These are phyloP conservation scores for Penicillium sp. DNA, from an alignment of 2,329 filamentous ascomycete species.

Conservation along the genomic window DNA sequence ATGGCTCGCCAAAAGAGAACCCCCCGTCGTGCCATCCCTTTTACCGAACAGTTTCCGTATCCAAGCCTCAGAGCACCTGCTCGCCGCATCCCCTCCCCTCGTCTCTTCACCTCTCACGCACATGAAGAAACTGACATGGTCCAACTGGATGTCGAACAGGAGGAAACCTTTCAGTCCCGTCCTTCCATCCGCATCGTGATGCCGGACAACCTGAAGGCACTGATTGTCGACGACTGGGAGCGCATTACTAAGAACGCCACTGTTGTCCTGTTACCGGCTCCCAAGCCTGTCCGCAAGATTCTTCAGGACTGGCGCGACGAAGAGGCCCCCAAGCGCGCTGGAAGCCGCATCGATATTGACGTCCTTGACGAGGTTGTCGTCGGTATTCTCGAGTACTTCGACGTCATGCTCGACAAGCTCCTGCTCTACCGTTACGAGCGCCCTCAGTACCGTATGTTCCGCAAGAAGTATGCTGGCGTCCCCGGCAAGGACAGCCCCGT, in stretches of 20 bases:
- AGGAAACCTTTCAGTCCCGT: constrained; percentile 81
- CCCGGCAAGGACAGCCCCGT: constrained; percentile 67
- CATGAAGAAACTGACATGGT: not conserved
- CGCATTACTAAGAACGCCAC: constrained; percentile 95
- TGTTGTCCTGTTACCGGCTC: constrained; percentile 80
- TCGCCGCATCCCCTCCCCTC: not conserved
- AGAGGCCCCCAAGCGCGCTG: constrained; percentile 68
- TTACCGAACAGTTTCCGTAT: not conserved
- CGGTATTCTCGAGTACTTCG: constrained; percentile 91
- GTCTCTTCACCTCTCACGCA: not conserved
- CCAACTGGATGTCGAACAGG: constrained; percentile 56
- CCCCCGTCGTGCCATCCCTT: not conserved
- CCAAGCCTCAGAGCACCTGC: not conserved
- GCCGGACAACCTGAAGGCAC: constrained; percentile 85
- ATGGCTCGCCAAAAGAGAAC: not conserved
- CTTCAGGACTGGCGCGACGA: constrained; percentile 77
- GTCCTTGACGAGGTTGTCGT: constrained; percentile 87
- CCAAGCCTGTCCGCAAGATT: constrained; percentile 74
- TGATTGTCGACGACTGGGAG: constrained; percentile 98
- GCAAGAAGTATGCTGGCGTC: constrained; percentile 67
- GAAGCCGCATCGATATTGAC: constrained; percentile 66
- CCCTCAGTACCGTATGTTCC: constrained; percentile 78
- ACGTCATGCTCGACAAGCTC: constrained; percentile 83
- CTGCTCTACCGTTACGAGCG: constrained; percentile 94
- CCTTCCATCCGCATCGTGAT: constrained; percentile 85